Percentiles rank a stretch among this genome's conserved stretches.
These are phyloP conservation scores for Penicillium sp. DNA, from an alignment of 2,329 filamentous ascomycete species.

Conservation along the genomic window DNA sequence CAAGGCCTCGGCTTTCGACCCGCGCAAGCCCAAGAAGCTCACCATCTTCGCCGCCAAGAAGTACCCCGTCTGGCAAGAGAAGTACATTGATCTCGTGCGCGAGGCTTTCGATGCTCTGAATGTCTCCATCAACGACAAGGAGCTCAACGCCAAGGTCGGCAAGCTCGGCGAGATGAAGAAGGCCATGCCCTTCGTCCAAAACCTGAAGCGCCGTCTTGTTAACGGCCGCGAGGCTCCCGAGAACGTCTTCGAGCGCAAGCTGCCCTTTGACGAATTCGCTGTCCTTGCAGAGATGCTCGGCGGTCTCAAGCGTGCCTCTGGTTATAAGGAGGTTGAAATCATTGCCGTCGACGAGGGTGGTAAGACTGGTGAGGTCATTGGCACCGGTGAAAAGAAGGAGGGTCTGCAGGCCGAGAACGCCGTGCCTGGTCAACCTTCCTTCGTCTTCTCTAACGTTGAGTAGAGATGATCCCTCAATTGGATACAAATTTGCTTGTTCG, in stretches of 20 bases:
- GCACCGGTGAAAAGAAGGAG: constrained; percentile 59
- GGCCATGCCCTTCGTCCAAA: constrained; percentile 95
- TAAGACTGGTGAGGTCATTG: constrained; percentile 50
- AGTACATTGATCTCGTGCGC: constrained; percentile 80
- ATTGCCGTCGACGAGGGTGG: constrained; percentile 68
- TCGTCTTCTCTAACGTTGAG: constrained; percentile 80
- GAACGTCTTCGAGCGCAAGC: constrained; percentile 78
- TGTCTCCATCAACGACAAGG: constrained; percentile 76
- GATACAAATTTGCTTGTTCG: constrained; percentile 4
- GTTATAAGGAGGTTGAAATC: constrained; percentile 72
- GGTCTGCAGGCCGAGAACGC: constrained; percentile 72
- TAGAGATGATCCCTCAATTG: constrained; percentile 15
- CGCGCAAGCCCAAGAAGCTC: constrained; percentile 88
- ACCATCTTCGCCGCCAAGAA: constrained; percentile 79
- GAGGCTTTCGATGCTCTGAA: constrained; percentile 68
- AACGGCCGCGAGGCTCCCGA: constrained; percentile 66
- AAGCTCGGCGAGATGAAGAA: constrained; percentile 88
- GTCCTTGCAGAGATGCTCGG: constrained; percentile 78
- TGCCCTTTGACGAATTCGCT: constrained; percentile 82
- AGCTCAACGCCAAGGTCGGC: constrained; percentile 74
- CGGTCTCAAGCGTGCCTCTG: constrained; percentile 75
- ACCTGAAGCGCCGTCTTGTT: constrained; percentile 80
- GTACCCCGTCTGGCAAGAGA: constrained; percentile 89
- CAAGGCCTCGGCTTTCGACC: constrained; percentile 82
- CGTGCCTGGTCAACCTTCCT: constrained; percentile 80